These are phyloP conservation scores for Penicillium hesseltinei DNA, from an alignment of 2,329 filamentous ascomycete species.

Conservation along the genomic window DNA sequence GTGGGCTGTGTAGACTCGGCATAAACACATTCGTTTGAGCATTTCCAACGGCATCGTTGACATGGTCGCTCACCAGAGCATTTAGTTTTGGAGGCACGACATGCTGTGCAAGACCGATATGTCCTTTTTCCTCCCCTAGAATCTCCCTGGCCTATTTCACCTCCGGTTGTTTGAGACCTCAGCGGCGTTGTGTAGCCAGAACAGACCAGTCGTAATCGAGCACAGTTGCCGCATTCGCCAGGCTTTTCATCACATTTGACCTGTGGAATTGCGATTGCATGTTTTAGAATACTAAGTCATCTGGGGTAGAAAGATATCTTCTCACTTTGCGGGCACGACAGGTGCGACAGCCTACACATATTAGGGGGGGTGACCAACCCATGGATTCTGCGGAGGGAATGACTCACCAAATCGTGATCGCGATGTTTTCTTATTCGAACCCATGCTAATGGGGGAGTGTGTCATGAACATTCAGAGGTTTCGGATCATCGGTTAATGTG, in stretches of 20 bases:
- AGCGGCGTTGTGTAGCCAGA: constrained; percentile 17
- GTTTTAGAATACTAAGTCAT: not conserved
- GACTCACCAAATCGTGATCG: constrained; percentile 23
- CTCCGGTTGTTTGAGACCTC: not conserved
- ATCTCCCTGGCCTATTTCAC: not conserved
- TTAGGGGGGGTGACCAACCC: not conserved
- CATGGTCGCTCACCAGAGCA: constrained; percentile 24
- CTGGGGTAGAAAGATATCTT: not conserved
- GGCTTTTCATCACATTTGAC: constrained; percentile 24
- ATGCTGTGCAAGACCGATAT: constrained; percentile 20
- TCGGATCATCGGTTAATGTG: not conserved
- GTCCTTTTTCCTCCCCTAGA: constrained; percentile 17
- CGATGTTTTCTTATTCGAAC: constrained; percentile 10
- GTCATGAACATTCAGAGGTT: not conserved
- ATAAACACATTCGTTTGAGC: constrained; percentile 11
- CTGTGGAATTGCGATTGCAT: not conserved
- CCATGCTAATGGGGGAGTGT: not conserved
- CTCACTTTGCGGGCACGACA: constrained; percentile 26
- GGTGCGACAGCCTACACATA: constrained; percentile 18
- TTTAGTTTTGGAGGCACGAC: constrained; percentile 23
- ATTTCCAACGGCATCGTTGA: constrained; percentile 15
- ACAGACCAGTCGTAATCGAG: constrained; percentile 20
- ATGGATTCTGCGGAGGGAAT: not conserved
- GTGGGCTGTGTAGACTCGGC: constrained; percentile 21
- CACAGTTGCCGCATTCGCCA: constrained; percentile 21